Conservation (phyloP, 2,329 filamentous ascomycete species). For the Myotisia sp. region DNA sequence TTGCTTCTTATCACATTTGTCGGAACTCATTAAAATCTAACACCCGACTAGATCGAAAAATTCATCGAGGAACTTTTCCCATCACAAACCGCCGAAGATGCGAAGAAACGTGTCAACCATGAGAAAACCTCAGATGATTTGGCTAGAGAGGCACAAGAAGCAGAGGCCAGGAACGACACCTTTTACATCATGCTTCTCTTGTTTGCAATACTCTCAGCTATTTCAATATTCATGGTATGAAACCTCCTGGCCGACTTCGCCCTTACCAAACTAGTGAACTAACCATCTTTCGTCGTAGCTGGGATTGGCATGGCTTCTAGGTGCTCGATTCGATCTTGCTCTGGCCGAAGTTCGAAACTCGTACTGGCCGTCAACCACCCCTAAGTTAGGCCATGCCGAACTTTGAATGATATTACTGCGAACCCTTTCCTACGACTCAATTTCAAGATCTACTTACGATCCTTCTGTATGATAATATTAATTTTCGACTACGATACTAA, state of each 20-base stretch:
- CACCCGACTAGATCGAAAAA: constrained; percentile 58
- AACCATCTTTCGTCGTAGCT: constrained; percentile 40
- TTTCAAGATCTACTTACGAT: too few species aligned
- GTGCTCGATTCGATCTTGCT: constrained; percentile 67
- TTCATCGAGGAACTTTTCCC: constrained; percentile 93
- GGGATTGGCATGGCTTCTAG: constrained; percentile 60
- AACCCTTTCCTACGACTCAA: neutral
- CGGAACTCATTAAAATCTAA: constrained; percentile 9
- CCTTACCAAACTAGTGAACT: constrained; percentile 3
- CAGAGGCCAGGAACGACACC: constrained; percentile 39
- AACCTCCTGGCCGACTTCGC: constrained; percentile 7
- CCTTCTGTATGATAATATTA: constrained; percentile 3
- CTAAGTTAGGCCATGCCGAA: too few species aligned
- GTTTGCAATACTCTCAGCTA: constrained; percentile 51
- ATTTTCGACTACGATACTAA: constrained; percentile 6
- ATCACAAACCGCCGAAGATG: constrained; percentile 54
- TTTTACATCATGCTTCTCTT: constrained; percentile 36
- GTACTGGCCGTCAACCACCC: too few species aligned
- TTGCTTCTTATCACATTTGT: neutral
- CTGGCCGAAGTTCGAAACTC: constrained; percentile 42
- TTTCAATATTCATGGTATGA: constrained; percentile 69
- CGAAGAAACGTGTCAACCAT: constrained; percentile 31
- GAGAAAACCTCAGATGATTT: constrained; percentile 42
- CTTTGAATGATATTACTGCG: constrained; percentile 2
- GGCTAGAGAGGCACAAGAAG: constrained; percentile 34